phyloP scores from a whole-genome alignment of 768 basidiomycete species.

The Filobasidium floriforme region DNA sequence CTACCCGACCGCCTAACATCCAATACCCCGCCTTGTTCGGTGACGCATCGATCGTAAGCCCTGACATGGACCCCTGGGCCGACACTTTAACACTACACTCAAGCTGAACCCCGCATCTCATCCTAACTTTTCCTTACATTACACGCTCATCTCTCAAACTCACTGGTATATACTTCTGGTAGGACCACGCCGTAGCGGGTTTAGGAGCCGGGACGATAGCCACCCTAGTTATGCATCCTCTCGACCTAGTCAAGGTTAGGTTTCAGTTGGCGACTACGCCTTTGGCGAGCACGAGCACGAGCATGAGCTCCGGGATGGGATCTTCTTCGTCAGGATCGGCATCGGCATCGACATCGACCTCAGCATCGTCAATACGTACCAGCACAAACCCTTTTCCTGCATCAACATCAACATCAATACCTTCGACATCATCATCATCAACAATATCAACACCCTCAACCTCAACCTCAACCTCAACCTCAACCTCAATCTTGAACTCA shows the following conservation, averaged over 20 bases:
- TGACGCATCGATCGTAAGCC: slow-evolving; percentile 34
- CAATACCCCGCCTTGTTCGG: slow-evolving; percentile 34
- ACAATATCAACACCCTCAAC: not conserved
- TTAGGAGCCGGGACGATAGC: slow-evolving; percentile 86
- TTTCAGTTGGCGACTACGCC: slow-evolving; percentile 75
- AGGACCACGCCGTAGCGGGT: slow-evolving; percentile 95
- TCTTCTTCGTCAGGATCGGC: not conserved
- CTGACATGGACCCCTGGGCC: not conserved
- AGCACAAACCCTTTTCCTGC: not conserved
- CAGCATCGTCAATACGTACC: too few species aligned
- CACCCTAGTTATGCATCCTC: slow-evolving; percentile 91
- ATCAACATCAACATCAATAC: slow-evolving; percentile 2
- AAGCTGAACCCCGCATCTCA: too few species aligned
- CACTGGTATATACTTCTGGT: too few species aligned
- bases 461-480: slow-evolving; percentile 12
- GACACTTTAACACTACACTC: too few species aligned
- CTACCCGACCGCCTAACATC: not conserved
- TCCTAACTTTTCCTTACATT: not conserved
- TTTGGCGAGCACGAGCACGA: not conserved
- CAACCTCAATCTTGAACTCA: slow-evolving; percentile 3
- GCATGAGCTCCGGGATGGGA: not conserved
- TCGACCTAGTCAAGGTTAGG: slow-evolving; percentile 90
- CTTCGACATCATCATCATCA: slow-evolving; percentile 13
- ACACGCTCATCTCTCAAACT: too few species aligned
- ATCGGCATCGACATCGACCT: too few species aligned